Evolutionary conservation across 1,284 basidiomycete genomes (phyloP), one percentile per base, ranked within the genome.

Genomic region (Ceratobasidium sp.): DNA sequence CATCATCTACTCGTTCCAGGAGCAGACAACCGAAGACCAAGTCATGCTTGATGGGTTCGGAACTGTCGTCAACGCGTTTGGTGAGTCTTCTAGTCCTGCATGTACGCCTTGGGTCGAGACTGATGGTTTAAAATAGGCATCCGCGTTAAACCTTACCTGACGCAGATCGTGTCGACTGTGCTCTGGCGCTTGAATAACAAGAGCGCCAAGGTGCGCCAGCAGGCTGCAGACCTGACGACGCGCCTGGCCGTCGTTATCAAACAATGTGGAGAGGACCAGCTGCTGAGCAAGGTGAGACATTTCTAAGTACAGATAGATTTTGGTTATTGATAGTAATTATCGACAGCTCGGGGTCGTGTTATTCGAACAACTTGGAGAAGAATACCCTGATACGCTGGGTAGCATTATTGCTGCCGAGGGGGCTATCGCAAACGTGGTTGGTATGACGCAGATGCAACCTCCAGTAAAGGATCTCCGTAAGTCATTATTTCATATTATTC

Each of bases 381-480:
- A 99, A 85, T 99, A 99, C 81, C 98, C 97, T 11, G 98, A 99
- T 82, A 98, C 97, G 0, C 88, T 99, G 29, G 98, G 96, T 81
- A 97, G 95, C 84, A 98, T 99, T 83, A 99, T 99, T 81, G 95
- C 96, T 61, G 98, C 98, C 61, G 95, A 98, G 81, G 96, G 94
- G 77, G 96, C 97, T 61, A 99, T 99, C 80, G 98, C 98, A 78
- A 99, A 99, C 80, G 98, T 99, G 41, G 96, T 99, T 76, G 98
- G 98, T 84, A 99, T 99, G 98, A 98, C 97, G 13, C 95, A 98
- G 83, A 99, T 99, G 98, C 98, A 98, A 82, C 98, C 98, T 22
- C 98, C 96, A 0, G 96, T 99, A 62, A 99, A 99, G 83, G 98
- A 99, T 86, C 90, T 99, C 73, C 82, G 94, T 96, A 82, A 88